Conservation (phyloP, 768 basidiomycete genomes). For the Trametes elegans region DNA sequence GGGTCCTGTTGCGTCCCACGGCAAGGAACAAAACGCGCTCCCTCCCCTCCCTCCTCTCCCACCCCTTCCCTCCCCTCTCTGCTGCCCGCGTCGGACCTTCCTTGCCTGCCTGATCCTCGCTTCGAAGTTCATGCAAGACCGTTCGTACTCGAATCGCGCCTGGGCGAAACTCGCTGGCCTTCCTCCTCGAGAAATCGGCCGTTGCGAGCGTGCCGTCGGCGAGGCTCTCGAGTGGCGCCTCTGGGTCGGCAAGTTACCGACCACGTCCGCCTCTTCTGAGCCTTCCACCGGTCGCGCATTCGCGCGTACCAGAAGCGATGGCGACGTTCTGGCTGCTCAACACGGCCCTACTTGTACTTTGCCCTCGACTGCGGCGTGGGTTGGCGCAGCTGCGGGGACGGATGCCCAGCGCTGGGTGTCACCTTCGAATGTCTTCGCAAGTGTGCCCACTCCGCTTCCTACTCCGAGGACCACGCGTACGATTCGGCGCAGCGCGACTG, state of each 20-base stretch:
- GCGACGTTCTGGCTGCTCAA: slow-evolving; percentile 9
- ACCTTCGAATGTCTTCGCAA: not conserved
- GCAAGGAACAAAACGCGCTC: slow-evolving; percentile 14
- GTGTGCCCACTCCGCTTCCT: slow-evolving; percentile 11
- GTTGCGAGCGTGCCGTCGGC: slow-evolving; percentile 86
- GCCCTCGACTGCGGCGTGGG: slow-evolving; percentile 15
- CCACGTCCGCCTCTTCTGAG: slow-evolving; percentile 10
- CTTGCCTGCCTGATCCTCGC: slow-evolving; percentile 86
- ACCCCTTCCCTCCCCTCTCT: slow-evolving; percentile 70
- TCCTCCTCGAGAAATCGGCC: slow-evolving; percentile 79
- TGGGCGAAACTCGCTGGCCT: slow-evolving; percentile 95
- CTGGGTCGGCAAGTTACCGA: slow-evolving; percentile 77
- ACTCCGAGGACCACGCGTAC: slow-evolving; percentile 4
- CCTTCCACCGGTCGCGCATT: slow-evolving; percentile 12
- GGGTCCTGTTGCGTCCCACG: not conserved
- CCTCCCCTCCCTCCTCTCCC: slow-evolving; percentile 24
- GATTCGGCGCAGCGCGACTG: slow-evolving; percentile 23
- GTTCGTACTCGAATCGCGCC: slow-evolving; percentile 89
- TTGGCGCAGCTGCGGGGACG: slow-evolving; percentile 15
- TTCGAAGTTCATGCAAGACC: slow-evolving; percentile 90
- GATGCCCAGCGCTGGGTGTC: not conserved
- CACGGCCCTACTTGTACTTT: slow-evolving; percentile 9
- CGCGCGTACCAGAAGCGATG: slow-evolving; percentile 24
- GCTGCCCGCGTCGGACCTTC: slow-evolving; percentile 88
- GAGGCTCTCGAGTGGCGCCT: slow-evolving; percentile 88